Evolutionary conservation across 1,139 yeast species (phyloP).

Genomic region (Blastobotrys elegans): DNA sequence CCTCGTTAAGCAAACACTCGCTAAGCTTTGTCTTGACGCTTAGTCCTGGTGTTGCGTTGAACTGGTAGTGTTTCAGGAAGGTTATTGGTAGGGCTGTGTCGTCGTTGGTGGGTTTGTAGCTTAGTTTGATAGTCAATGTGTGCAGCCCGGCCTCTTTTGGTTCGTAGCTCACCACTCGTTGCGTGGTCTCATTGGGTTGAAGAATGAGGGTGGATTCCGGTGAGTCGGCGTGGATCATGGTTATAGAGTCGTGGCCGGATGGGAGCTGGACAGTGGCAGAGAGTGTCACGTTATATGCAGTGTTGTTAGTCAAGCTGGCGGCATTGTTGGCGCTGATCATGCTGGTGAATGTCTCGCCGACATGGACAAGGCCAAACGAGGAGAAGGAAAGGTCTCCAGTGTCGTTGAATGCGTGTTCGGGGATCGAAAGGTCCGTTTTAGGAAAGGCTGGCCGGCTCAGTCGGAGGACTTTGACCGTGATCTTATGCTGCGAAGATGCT

Average conservation of each 20-base stretch:
- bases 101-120: conserved; percentile 18
- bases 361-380: conserved; percentile 29
- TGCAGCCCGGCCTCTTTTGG: conserved; percentile 31
- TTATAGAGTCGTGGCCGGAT: conserved; percentile 16
- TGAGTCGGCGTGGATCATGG: neutral
- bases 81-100: conserved; percentile 14
- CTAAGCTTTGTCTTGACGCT: conserved; percentile 30
- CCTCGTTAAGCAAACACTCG: conserved; percentile 11
- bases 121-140: conserved; percentile 26
- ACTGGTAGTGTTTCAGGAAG: conserved; percentile 28
- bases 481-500: conserved; percentile 5
- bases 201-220: conserved; percentile 15
- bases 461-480: conserved; percentile 28
- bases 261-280: conserved; percentile 23
- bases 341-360: conserved; percentile 31
- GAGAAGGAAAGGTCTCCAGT: conserved; percentile 23
- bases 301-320: neutral
- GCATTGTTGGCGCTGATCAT: conserved; percentile 23
- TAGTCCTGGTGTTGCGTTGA: conserved; percentile 32
- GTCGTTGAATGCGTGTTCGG: conserved; percentile 11
- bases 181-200: conserved; percentile 18
- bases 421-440: conserved; percentile 15
- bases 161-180: conserved; percentile 28
- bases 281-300: conserved; percentile 17
- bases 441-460: conserved; percentile 28